Evolutionary conservation across 2,329 filamentous ascomycete genomes (phyloP).

Genomic region (Parafenestella ontariensis): DNA sequence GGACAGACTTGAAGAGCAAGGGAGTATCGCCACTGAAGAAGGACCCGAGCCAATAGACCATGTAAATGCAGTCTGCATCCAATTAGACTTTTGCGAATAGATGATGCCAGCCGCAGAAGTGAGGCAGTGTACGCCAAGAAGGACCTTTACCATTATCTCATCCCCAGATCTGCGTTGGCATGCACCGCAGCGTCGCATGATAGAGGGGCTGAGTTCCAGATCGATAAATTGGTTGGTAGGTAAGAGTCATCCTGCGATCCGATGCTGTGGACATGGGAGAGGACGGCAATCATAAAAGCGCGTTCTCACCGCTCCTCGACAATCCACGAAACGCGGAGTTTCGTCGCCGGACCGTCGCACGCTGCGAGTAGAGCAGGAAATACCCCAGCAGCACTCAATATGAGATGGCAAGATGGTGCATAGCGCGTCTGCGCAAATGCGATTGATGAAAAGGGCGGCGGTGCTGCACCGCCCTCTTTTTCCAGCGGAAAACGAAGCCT

Average conservation of each 20-base stretch:
- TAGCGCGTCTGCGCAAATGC: constrained; percentile 5
- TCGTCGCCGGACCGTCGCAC: neutral
- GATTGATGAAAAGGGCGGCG: constrained; percentile 32
- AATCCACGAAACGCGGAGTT: neutral
- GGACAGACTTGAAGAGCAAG: neutral
- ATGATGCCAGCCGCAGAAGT: constrained; percentile 1
- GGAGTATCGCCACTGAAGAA: neutral
- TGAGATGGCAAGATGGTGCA: constrained; percentile 3
- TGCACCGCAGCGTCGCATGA: neutral
- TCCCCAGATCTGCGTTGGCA: constrained; percentile 12
- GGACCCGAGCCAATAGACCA: neutral
- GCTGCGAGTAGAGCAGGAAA: neutral
- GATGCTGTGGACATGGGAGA: constrained; percentile 7
- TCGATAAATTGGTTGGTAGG: constrained; percentile 17
- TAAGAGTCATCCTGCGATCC: constrained; percentile 19
- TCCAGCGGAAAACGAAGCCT: constrained; percentile 24
- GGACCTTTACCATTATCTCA: constrained; percentile 11
- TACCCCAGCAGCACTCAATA: neutral
- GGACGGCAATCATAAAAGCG: constrained; percentile 6
- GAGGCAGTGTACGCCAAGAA: constrained; percentile 22
- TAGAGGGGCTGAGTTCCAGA: constrained; percentile 11
- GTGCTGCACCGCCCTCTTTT: constrained; percentile 37
- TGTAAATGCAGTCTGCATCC: neutral
- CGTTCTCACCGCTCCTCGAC: constrained; percentile 20
- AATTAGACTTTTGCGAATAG: neutral